Evolutionary conservation across 768 basidiomycete species (phyloP), one percentile per base, ranked within the genome.

Genomic region (Brasilioporus rufonigricans): DNA sequence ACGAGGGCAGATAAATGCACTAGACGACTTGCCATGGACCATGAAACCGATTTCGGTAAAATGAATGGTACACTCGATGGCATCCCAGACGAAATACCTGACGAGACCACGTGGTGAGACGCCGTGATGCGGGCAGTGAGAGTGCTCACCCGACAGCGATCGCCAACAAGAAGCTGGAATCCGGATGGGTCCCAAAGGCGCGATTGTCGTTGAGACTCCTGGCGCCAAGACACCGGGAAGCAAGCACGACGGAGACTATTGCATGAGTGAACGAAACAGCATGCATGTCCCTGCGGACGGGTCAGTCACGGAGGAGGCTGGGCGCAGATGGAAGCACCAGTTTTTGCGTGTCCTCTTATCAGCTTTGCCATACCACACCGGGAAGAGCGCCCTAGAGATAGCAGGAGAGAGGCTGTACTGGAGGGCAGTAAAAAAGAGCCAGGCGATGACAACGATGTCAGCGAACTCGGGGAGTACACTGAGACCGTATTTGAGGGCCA

Each of bases 21-120:
- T 6, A 31, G 41, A 56, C 40, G 27, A 62, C 75, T 44, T 61
- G 74, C 91, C 93, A 63, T 96, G 93, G 16, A 86, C 59, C 1
- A 93, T 82, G 60, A 93, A 93, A 9, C 89, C 91, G 5, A 84
- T 47, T 53, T 89, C 86, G 46, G 79, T 77, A 61, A 80, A 88
- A 68, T 91, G 84, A 48, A 87, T 50, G 23, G 86, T 70, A 8
- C 84, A 81, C 68, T 92, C 89, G 26, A 90, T 53, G 0, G 79
- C 78, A 64, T 96, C 93, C 93, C 93, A 96, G 19, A 93, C 59
- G 68, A 96, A 94, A 65, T 87, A 87, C 6, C 85, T 88, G 61
- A 24, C 19, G 41, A 4, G 54, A 0, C 48, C 6, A 19, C 24
- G 46, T n/a, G 9, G 16, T 45, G 39, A 39, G 33, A 44, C 29